Percentiles rank a stretch among this genome's conserved stretches.
Evolutionary conservation across 2,329 filamentous ascomycete genomes (phyloP).

Genomic region (Westerdykella sp.): DNA sequence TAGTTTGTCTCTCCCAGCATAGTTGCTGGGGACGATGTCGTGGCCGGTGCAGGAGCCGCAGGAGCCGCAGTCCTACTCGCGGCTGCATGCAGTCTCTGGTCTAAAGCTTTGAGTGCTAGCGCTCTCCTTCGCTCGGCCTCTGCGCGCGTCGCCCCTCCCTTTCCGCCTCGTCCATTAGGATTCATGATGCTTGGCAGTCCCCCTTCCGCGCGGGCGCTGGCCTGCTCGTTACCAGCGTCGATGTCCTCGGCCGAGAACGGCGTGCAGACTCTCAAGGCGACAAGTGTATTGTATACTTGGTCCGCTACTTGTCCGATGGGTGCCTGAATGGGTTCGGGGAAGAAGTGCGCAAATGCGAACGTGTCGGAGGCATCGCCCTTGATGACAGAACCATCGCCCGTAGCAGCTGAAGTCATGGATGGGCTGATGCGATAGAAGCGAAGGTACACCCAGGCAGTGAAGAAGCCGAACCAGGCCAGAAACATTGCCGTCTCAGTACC

Average conservation of each 20-base stretch:
- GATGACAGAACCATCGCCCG: slow-evolving; percentile 50
- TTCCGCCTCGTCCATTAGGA: slow-evolving; percentile 41
- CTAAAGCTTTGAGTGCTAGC: slow-evolving; percentile 81
- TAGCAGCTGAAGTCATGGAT: slow-evolving; percentile 50
- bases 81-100: slow-evolving; percentile 85
- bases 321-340: slow-evolving; percentile 77
- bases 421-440: slow-evolving; percentile 81
- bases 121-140: slow-evolving; percentile 88
- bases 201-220: slow-evolving; percentile 57
- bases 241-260: slow-evolving; percentile 81
- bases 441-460: slow-evolving; percentile 90
- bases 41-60: slow-evolving; percentile 24
- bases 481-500: slow-evolving; percentile 72
- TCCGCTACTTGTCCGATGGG: slow-evolving; percentile 68
- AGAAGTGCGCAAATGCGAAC: slow-evolving; percentile 93
- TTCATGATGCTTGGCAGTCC: slow-evolving; percentile 56
- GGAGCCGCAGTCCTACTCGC: slow-evolving; percentile 50
- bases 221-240: slow-evolving; percentile 65
- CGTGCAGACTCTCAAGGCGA: slow-evolving; percentile 70
- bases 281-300: slow-evolving; percentile 66
- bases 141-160: slow-evolving; percentile 64
- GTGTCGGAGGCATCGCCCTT: slow-evolving; percentile 93
- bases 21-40: slow-evolving; percentile 22
- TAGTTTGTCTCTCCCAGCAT: slow-evolving; percentile 40
- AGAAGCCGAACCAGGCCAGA: slow-evolving; percentile 72